A percentile compares a stretch with the other conserved stretches of the same genome.
phyloP scores from a whole-genome alignment of 2,329 filamentous ascomycete genomes.

The Alternaria infectoria region DNA sequence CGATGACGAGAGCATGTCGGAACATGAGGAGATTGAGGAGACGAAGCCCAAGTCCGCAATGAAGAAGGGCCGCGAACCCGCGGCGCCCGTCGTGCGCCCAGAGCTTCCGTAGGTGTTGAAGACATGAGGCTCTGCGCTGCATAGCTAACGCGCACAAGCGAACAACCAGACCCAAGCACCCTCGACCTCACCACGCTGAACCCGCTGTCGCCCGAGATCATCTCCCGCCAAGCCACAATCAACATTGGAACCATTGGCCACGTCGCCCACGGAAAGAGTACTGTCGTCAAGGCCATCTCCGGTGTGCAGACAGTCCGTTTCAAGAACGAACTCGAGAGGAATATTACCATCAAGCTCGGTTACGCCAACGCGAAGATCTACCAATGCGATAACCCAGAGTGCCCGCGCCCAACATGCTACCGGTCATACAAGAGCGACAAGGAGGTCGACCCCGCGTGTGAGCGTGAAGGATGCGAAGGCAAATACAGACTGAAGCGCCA shows the following conservation, averaged over 20 bases:
- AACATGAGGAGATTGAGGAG: conserved; percentile 75
- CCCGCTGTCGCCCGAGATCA: conserved; percentile 94
- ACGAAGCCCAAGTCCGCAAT: conserved; percentile 75
- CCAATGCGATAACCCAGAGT: conserved; percentile 92
- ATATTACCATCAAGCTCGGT: conserved; percentile 99
- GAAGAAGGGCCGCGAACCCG: conserved; percentile 73
- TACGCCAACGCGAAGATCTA: conserved; percentile 99
- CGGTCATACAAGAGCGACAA: conserved; percentile 98
- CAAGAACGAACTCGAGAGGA: conserved; percentile 99
- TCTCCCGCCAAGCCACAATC: conserved; percentile 96
- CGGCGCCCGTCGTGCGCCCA: conserved; percentile 65
- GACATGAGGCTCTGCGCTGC: not conserved
- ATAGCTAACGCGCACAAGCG: conserved; percentile 48
- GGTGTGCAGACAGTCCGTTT: conserved; percentile 98
- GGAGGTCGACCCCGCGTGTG: conserved; percentile 95
- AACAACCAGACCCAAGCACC: conserved; percentile 90
- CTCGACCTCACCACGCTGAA: conserved; percentile 81
- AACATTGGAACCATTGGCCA: conserved; percentile 99
- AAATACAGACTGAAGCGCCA: conserved; percentile 78
- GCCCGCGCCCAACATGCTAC: conserved; percentile 94
- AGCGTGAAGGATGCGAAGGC: conserved; percentile 87
- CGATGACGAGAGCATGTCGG: conserved; percentile 63
- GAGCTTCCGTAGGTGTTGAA: conserved; percentile 63
- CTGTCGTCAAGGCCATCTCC: conserved; percentile 98
- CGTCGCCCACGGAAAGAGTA: conserved; percentile 98